Base-by-base conservation (phyloP, 2,329 filamentous ascomycete genomes). In the Rosellinia necatrix region DNA sequence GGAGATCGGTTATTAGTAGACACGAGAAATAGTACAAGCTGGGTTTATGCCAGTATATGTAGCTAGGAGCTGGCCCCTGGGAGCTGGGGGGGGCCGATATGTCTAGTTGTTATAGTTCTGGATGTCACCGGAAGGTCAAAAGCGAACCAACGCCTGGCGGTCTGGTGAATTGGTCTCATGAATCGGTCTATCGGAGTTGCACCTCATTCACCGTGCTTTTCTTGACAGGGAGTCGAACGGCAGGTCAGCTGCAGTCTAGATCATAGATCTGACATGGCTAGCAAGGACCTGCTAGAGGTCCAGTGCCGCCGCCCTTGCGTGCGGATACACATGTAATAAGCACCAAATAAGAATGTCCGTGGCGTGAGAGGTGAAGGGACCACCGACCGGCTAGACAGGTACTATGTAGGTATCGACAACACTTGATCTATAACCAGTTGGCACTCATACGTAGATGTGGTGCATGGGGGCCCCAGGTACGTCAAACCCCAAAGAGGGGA, bases 401-500 rank as follows among this genome's bases (percentile, higher is more conserved):
- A 46, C 37, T 43, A 42, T 44, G 34, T n/a, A n/a, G n/a, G n/a
- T n/a, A n/a, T n/a, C n/a, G n/a, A n/a, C n/a, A n/a, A n/a, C n/a
- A n/a, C n/a, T n/a, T n/a, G n/a, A n/a, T n/a, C n/a, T n/a, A n/a
- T n/a, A n/a, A n/a, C n/a, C n/a, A n/a, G n/a, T n/a, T n/a, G n/a
- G n/a, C 12, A 51, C 17, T 43, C 29, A 24, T 22, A 38, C 19
- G 22, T 37, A 24, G 49, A 24, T 50, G 25, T 49, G 22, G 38
- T 29, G 30, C 58, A 49, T 30, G 37, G 44, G 48, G 37, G 35
- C 19, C 27, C 22, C 44, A 57, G 61, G 57, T 59, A 63, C 60
- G 52, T 59, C 58, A 58, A 57, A 54, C 56, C 42, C 58, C 44
- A 56, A 56, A 55, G 52, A 49, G 51, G 48, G 48, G 48, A 24